Evolutionary conservation across 164 flowering plant species (phyloP).

Genomic region (Vitis rotundifolia): DNA sequence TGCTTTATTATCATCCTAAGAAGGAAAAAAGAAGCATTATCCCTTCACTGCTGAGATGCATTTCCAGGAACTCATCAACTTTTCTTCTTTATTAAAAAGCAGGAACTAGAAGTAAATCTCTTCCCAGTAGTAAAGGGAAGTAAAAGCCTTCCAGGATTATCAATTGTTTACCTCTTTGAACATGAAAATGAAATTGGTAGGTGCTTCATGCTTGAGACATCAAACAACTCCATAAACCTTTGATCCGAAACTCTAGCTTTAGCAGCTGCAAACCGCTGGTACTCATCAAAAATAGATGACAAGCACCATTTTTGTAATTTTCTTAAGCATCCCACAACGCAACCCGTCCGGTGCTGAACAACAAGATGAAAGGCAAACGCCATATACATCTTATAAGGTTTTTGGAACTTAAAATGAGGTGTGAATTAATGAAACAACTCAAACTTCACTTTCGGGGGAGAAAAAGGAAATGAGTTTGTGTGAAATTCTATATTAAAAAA

Average conservation of each 20-base stretch:
- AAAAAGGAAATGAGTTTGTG: too few species aligned
- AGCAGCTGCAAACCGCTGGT: conserved; percentile 79
- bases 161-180: conserved; percentile 35
- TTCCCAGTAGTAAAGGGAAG: neutral
- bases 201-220: conserved; percentile 58
- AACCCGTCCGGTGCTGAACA: conserved; percentile 81
- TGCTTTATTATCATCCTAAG: neutral
- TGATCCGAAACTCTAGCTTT: conserved; percentile 76
- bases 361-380: neutral
- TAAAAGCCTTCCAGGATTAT: conserved; percentile 2
- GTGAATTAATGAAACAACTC: neutral
- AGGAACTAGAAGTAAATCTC: conserved; percentile 7
- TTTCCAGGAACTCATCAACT: conserved; percentile 29
- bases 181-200: conserved; percentile 52
- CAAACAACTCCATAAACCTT: conserved; percentile 79
- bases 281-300: conserved; percentile 74
- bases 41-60: conserved; percentile 26
- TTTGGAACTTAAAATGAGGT: conserved; percentile 7
- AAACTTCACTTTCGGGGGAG: too few species aligned
- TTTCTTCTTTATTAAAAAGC: conserved; percentile 24
- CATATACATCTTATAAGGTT: neutral
- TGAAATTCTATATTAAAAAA: too few species aligned
- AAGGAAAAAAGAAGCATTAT: conserved; percentile 17
- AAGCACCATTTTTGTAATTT: conserved; percentile 81
- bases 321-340: conserved; percentile 76